Percentiles rank a stretch among this genome's conserved stretches.
phyloP scores from a whole-genome alignment of 371 early-diverging fungal species.

The Syncephalastrum sp. region DNA sequence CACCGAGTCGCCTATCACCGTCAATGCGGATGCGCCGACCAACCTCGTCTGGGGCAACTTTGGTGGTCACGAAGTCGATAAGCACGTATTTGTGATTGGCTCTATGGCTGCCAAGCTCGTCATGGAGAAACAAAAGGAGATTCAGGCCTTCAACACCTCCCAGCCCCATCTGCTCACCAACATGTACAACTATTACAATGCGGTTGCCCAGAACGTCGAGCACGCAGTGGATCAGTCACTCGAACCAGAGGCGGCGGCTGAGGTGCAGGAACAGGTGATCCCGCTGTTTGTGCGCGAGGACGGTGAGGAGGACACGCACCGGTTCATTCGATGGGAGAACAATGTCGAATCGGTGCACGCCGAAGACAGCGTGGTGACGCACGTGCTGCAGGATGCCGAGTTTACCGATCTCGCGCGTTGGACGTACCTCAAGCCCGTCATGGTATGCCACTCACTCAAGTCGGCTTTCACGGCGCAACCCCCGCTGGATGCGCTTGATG shows the following conservation, averaged over 20 bases:
- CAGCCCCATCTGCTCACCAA: constrained; percentile 24
- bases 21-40: constrained; percentile 22
- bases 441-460: constrained; percentile 21
- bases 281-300: constrained; percentile 31
- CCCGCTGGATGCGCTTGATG: constrained; percentile 16
- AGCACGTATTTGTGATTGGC: constrained; percentile 28
- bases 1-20: constrained; percentile 27
- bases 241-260: constrained; percentile 23
- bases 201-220: constrained; percentile 15
- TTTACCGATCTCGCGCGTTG: constrained; percentile 28
- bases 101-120: constrained; percentile 21
- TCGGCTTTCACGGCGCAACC: constrained; percentile 10
- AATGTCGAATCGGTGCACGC: constrained; percentile 38
- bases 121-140: constrained; percentile 14
- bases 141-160: constrained; percentile 17
- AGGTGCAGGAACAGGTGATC: constrained; percentile 29
- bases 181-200: constrained; percentile 30
- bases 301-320: constrained; percentile 23
- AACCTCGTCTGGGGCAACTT: constrained; percentile 35
- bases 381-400: constrained; percentile 43
- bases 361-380: constrained; percentile 26
- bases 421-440: constrained; percentile 24
- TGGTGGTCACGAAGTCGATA: constrained; percentile 14
- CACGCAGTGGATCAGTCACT: constrained; percentile 21
- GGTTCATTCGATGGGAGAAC: constrained; percentile 42